Conservation (phyloP, 106 monocot species). For the Chionographis japonica region DNA sequence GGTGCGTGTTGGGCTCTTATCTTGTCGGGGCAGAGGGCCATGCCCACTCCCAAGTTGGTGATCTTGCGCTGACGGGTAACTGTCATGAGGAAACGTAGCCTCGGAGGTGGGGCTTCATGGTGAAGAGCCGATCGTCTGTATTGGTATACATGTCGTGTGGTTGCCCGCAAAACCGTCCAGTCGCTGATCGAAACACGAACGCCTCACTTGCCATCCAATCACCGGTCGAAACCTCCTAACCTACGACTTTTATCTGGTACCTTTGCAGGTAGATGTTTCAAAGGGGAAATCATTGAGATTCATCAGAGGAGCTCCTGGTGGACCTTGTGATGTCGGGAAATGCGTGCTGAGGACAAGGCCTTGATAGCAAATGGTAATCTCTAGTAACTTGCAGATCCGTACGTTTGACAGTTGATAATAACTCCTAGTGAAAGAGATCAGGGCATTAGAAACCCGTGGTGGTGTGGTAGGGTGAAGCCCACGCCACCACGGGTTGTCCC, state of each 20-base stretch:
- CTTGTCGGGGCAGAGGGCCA: conserved; percentile 14
- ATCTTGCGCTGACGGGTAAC: conserved; percentile 8
- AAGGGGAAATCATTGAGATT: conserved; percentile 4
- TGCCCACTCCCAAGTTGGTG: conserved; percentile 9
- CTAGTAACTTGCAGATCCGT: too few relatives aligned
- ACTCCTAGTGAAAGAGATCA: too few relatives aligned
- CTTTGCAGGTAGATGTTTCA: conserved; percentile 9
- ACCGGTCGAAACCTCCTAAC: conserved; percentile 10
- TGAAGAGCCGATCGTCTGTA: conserved; percentile 7
- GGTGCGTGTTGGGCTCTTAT: conserved; percentile 29
- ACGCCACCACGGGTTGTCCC: too few relatives aligned
- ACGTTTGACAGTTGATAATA: too few relatives aligned
- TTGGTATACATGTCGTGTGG: too few relatives aligned
- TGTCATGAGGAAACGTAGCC: conserved; percentile 1
- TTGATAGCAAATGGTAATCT: not conserved
- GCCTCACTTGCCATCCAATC: conserved; percentile 9
- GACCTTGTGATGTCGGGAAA: not conserved
- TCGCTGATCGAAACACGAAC: too few relatives aligned
- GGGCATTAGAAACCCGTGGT: too few relatives aligned
- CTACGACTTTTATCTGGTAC: not conserved
- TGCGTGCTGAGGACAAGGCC: too few relatives aligned
- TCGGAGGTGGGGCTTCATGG: conserved; percentile 1
- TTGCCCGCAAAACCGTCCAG: too few relatives aligned
- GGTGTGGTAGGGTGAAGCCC: too few relatives aligned
- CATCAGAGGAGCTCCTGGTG: not conserved